Base-by-base conservation (phyloP, 2,329 filamentous ascomycete species). In the Cladosporium cucumerinum region DNA sequence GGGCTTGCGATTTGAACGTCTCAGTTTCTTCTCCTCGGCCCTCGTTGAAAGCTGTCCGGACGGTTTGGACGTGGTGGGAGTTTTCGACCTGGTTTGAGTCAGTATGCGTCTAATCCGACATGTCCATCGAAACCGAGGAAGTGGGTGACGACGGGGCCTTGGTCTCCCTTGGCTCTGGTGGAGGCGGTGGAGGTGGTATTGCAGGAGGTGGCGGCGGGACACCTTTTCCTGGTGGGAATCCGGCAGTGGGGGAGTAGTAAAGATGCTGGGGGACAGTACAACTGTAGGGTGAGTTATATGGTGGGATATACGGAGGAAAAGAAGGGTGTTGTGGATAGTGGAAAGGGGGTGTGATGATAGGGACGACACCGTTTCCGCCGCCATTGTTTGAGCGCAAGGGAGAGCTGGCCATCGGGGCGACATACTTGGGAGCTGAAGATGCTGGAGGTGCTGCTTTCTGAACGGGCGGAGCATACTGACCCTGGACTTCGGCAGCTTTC, bases 361-460 rank as follows among this genome's bases (percentile, higher is more conserved):
- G 39, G 39, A 46, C 6, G 39, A 32, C 21, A n/a, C 26, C n/a
- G 10, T 32, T 30, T 32, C 51, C 23, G 34, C 21, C 10, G 12
- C 32, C 60, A 62, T 25, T 5, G 8, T 18, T 34, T 55, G 34
- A 43, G 49, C 21, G 49, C 34, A 55, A 55, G 34, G 11, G 26
- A 62, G n/a, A 25, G 26, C 46, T 32, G 26, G 60, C 49, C 49
- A 43, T 43, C 34, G 32, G 48, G 34, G 32, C 49, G 49, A 62
- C 60, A 46, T 62, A 62, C 60, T 55, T 55, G 60, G 60, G 48
- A 54, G 18, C 51, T 32, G 32, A 57, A 16, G 54, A 39, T 49
- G 18, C 43, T 61, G 58, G 21, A 49, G 43, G 26, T 39, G 48
- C 60, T 43, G 55, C 36, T 36, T 54, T 54, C 51, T 34, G 54